Base-by-base conservation (phyloP, 2,329 filamentous ascomycete genomes). In the Arthroderma sp. region DNA sequence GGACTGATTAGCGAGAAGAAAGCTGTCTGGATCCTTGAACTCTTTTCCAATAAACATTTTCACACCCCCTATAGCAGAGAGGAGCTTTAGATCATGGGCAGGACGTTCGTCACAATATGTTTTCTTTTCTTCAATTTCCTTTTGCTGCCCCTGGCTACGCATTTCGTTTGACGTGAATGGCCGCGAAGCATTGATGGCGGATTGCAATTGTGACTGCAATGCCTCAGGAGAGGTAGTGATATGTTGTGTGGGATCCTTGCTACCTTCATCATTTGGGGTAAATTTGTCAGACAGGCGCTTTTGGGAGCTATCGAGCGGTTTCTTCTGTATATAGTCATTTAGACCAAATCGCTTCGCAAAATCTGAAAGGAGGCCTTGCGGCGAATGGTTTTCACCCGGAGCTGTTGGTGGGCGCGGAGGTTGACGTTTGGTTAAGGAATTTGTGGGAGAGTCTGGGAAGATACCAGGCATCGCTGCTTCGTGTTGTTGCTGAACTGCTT, bases 51-150 rank as follows among this genome's bases (percentile, higher is more conserved):
- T 74, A 66, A 89, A 91, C 37, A 95, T 79, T 59, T 86, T 84
- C 71, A 91, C 85, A 2, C 85, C 82, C 1, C 82, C 80, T 2
- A 87, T 81, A 49, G 87, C 83, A 3, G 85, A 85, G 11, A 83
- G 79, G 65, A 86, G 85, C 15, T 76, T 76, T 9, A 95, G 81
- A 70, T 95, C 84, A 58, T 90, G 82, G 0, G 82, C 83, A 1
- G 86, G 82, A 23, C 77, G 85, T 63, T 82, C 80, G 73, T 96
- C 91, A 70, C 91, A 96, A 73, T 95, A 95, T 0, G 87, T 86
- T 39, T 85, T 81, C 63, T 88, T 86, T 70, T 95, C 90, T 66
- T 86, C 86, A 63, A 95, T 84, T 54, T 84, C 75, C 60, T 82
- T 84, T 37, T 86, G 85, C 56, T 81, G 75, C 0, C 88, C 88